Evolutionary conservation across 495 filamentous ascomycete species (phyloP).

Genomic region (Thermothielavioides terrestris): DNA sequence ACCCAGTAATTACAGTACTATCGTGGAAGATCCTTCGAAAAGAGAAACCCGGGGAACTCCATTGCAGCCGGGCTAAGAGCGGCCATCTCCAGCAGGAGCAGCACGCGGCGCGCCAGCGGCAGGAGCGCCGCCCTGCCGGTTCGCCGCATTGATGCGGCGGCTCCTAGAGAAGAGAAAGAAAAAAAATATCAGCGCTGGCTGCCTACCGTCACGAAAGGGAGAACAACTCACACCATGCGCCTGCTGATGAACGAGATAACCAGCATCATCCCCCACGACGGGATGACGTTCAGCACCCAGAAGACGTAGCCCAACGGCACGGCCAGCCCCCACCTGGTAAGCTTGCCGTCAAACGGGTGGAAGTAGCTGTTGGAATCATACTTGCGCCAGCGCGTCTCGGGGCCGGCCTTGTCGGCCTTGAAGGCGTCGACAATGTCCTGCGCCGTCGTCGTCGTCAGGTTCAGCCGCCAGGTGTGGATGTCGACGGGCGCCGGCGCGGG

Average conservation of each 20-base stretch:
- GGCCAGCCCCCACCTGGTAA: slow-evolving; percentile 56
- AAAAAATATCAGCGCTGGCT: slow-evolving; percentile 10
- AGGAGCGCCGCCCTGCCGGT: slow-evolving; percentile 8
- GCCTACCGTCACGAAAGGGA: background rate
- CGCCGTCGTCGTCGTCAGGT: slow-evolving; percentile 55
- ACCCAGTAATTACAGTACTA: slow-evolving; percentile 9
- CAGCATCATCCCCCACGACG: slow-evolving; percentile 65
- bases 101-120: slow-evolving; percentile 18
- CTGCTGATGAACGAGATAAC: slow-evolving; percentile 71
- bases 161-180: slow-evolving; percentile 25
- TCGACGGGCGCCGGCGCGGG: slow-evolving; percentile 48
- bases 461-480: slow-evolving; percentile 53
- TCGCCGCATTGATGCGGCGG: slow-evolving; percentile 18
- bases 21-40: background rate
- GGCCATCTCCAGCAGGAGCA: slow-evolving; percentile 16
- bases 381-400: slow-evolving; percentile 31
- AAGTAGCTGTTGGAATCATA: slow-evolving; percentile 59
- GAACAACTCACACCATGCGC: slow-evolving; percentile 68
- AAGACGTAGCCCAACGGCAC: slow-evolving; percentile 63
- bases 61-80: slow-evolving; percentile 8
- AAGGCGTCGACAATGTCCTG: slow-evolving; percentile 57
- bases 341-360: slow-evolving; percentile 69
- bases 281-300: slow-evolving; percentile 55
- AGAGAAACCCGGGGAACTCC: background rate
- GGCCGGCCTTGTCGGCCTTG: slow-evolving; percentile 39